These are phyloP conservation scores for Cardamine chenopodiifolia DNA, from an alignment of 345 rosid genomes.

Conservation along the genomic window DNA sequence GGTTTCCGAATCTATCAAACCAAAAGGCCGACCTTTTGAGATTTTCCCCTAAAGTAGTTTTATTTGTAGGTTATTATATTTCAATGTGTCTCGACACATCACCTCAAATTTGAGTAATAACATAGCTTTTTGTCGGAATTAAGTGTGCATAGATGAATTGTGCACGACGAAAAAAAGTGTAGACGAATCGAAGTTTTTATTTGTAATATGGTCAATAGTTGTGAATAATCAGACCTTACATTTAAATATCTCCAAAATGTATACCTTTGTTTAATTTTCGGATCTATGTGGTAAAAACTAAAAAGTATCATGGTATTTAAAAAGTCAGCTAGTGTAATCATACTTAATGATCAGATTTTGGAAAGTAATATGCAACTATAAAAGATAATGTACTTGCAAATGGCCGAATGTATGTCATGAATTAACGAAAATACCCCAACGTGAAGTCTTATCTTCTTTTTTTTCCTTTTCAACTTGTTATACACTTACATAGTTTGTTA, in stretches of 20 bases:
- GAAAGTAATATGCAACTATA: constrained; percentile 1
- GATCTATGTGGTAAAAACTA: not conserved
- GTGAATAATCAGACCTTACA: not conserved
- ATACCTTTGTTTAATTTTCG: not conserved
- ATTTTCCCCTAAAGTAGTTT: too few species aligned
- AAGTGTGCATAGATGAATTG: not conserved
- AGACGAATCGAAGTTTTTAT: not conserved
- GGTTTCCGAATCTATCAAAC: too few species aligned
- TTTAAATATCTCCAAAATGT: not conserved
- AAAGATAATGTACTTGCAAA: not conserved
- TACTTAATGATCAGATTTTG: not conserved
- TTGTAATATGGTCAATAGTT: not conserved
- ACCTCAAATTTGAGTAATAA: too few species aligned
- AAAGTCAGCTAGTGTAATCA: not conserved
- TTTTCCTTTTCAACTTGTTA: too few species aligned
- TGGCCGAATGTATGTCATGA: not conserved
- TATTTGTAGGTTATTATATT: too few species aligned
- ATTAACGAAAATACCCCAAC: not conserved
- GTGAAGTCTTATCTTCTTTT: too few species aligned
- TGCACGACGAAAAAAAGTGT: not conserved
- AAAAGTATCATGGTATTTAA: not conserved
- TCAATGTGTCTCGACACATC: too few species aligned
- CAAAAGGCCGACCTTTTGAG: too few species aligned
- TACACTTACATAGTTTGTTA: not conserved
- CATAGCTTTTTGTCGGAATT: too few species aligned